phyloP scores from a whole-genome alignment of 768 basidiomycete species.

The Tylopilus balloui region DNA sequence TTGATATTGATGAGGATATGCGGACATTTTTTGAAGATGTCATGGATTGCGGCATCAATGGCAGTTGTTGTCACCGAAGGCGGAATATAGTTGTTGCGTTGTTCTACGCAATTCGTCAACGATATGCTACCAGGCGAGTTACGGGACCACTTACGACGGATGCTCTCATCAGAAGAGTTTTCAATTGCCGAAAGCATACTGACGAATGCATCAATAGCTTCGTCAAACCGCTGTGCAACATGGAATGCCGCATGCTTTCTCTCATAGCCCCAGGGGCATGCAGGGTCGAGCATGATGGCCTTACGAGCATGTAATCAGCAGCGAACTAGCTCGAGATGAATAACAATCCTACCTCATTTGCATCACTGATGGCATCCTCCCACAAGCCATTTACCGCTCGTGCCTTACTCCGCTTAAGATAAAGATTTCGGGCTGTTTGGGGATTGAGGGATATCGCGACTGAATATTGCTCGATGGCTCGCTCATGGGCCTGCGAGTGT shows the following conservation, averaged over 20 bases:
- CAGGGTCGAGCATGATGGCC: background rate
- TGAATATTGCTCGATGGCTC: slow-evolving; percentile 15
- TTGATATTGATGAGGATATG: background rate
- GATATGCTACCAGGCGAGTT: too few relatives aligned
- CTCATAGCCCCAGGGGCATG: background rate
- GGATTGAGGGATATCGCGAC: slow-evolving; percentile 12
- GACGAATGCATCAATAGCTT: background rate
- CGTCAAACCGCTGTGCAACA: background rate
- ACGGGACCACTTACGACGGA: background rate
- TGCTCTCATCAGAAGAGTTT: background rate
- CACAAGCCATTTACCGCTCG: slow-evolving; percentile 5
- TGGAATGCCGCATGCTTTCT: background rate
- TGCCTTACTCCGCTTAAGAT: slow-evolving; percentile 14
- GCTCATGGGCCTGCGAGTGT: slow-evolving; percentile 4
- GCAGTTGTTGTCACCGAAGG: background rate
- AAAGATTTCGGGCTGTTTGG: background rate
- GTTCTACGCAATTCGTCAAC: background rate
- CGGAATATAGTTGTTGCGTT: slow-evolving; percentile 1
- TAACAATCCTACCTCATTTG: slow-evolving; percentile 7
- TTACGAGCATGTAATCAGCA: background rate
- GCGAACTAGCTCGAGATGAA: background rate
- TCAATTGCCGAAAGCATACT: background rate
- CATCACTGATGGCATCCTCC: slow-evolving; percentile 16
- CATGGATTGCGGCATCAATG: background rate
- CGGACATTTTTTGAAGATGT: background rate